phyloP scores from a whole-genome alignment of 1,139 yeast species.

The Nematodospora anomalae region DNA sequence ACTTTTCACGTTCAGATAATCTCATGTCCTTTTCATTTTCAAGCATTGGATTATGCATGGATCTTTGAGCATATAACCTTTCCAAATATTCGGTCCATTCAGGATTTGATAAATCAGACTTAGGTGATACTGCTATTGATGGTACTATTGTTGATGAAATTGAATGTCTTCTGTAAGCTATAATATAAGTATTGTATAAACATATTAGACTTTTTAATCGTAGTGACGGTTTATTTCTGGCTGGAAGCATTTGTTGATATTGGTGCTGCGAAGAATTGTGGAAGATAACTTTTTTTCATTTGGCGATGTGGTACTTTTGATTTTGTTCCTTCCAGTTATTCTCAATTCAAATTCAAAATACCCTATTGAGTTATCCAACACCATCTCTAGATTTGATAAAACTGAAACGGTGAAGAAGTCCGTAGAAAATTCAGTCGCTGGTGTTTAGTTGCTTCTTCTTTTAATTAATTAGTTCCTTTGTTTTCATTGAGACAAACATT shows the following conservation, averaged over 20 bases:
- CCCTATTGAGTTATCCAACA: too few relatives aligned
- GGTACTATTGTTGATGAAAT: neutral
- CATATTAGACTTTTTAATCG: neutral
- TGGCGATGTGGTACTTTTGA: conserved; percentile 1
- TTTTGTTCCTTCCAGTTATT: conserved; percentile 1
- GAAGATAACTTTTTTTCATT: too few relatives aligned
- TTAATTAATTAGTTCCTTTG: too few relatives aligned
- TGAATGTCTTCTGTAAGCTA: too few relatives aligned
- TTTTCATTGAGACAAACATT: too few relatives aligned
- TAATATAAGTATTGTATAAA: neutral
- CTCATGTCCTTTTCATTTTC: neutral
- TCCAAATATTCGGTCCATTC: neutral
- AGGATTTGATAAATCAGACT: neutral
- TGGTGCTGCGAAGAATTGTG: neutral
- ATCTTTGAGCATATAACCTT: neutral
- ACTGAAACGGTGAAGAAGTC: too few relatives aligned
- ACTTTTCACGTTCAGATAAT: neutral
- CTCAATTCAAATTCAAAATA: too few relatives aligned
- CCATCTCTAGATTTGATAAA: too few relatives aligned
- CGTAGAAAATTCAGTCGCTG: too few relatives aligned
- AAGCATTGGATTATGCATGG: neutral
- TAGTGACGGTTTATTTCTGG: neutral
- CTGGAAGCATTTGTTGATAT: neutral
- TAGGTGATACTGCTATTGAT: neutral
- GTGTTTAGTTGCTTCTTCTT: too few relatives aligned